Conservation (phyloP, 2,329 filamentous ascomycete species). For the Pseudogymnoascus sp. region DNA sequence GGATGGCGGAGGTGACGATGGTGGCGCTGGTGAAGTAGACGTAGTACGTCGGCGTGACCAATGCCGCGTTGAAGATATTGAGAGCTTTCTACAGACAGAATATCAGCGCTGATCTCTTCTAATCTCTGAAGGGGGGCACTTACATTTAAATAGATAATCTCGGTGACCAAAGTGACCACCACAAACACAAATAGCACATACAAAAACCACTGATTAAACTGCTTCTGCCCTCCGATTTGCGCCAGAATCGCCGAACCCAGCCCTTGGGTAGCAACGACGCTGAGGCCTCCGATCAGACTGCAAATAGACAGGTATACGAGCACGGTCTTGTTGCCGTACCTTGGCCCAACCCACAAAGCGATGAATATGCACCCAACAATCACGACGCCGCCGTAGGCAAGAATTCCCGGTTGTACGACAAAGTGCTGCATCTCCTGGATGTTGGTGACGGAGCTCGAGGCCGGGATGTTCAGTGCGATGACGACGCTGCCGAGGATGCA, state of each 20-base stretch:
- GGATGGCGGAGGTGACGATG: slow-evolving; percentile 83
- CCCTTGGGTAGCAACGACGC: slow-evolving; percentile 90
- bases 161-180: slow-evolving; percentile 75
- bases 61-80: slow-evolving; percentile 90
- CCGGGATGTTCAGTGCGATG: slow-evolving; percentile 88
- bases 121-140: slow-evolving; percentile 33
- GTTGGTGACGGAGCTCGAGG: slow-evolving; percentile 71
- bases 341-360: slow-evolving; percentile 72
- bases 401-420: slow-evolving; percentile 78
- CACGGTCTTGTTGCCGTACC: slow-evolving; percentile 95
- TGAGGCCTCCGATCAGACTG: slow-evolving; percentile 87
- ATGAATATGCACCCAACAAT: slow-evolving; percentile 63
- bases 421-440: slow-evolving; percentile 91
- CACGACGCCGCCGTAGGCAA: slow-evolving; percentile 76
- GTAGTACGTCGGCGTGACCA: slow-evolving; percentile 97
- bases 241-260: slow-evolving; percentile 85
- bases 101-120: background rate
- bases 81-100: slow-evolving; percentile 74
- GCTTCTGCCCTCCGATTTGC: slow-evolving; percentile 68
- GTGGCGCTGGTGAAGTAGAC: slow-evolving; percentile 96
- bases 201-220: slow-evolving; percentile 97
- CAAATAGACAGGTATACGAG: slow-evolving; percentile 95
- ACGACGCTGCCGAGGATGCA: slow-evolving; percentile 90
- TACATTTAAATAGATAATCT: slow-evolving; percentile 94
- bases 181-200: slow-evolving; percentile 91